A percentile compares a stretch with the other conserved stretches of the same genome.
phyloP scores from a whole-genome alignment of 75 land plant genomes.

The Cryptomeria japonica region DNA sequence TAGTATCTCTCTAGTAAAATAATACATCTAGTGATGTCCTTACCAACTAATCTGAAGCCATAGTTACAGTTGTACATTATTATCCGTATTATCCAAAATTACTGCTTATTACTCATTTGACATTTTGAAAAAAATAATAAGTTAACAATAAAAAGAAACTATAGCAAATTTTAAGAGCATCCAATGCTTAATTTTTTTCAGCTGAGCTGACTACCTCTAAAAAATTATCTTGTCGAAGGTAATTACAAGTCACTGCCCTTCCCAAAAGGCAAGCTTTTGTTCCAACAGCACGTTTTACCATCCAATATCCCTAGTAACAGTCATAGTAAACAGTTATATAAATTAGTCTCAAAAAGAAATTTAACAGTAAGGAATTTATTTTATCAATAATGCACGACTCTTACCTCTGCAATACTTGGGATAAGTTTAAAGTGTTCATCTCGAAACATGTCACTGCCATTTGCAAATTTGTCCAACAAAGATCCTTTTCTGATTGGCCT shows the following conservation, averaged over 20 bases:
- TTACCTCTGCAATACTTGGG: slow-evolving; percentile 90
- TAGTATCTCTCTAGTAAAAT: not conserved
- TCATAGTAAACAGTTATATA: not conserved
- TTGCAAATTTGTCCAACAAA: slow-evolving; percentile 68
- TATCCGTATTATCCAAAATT: not conserved
- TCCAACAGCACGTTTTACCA: slow-evolving; percentile 95
- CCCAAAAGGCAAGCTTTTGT: slow-evolving; percentile 86
- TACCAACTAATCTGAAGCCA: not conserved
- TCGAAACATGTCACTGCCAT: slow-evolving; percentile 80
- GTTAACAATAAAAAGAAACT: no score
- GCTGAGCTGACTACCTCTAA: slow-evolving; percentile 58
- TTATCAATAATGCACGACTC: not conserved
- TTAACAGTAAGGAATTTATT: not conserved
- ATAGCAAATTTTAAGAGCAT: not conserved
- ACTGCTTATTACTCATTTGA: not conserved
- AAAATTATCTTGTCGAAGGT: slow-evolving; percentile 78
- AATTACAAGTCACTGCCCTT: slow-evolving; percentile 82
- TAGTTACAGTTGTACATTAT: not conserved
- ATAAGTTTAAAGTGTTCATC: slow-evolving; percentile 90
- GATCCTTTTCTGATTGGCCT: slow-evolving; percentile 74
- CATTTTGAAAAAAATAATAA: not conserved
- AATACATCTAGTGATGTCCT: not conserved
- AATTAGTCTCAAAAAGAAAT: not conserved
- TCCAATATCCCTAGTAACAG: slow-evolving; percentile 84
- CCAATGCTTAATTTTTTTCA: not conserved